Base-by-base conservation (phyloP, 2,329 filamentous ascomycete genomes). In the Aspergillus sp. region DNA sequence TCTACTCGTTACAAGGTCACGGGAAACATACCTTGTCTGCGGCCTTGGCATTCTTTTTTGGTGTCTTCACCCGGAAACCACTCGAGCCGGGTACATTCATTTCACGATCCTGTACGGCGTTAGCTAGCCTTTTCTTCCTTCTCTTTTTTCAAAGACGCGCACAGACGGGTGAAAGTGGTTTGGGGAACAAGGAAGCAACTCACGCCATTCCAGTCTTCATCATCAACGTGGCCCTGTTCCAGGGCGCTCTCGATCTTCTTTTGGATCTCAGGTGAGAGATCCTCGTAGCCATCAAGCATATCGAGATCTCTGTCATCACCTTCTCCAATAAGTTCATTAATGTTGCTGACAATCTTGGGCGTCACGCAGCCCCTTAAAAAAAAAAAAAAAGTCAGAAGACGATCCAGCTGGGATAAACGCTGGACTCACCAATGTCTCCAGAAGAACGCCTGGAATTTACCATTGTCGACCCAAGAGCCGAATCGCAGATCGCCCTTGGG, bases 131-230 rank as follows among this genome's bases (percentile, higher is more conserved):
- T 20, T 15, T 11, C n/a, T 34, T n/a, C 11, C 26, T 30, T 30
- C 2, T 30, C 3, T 2, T 30, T 30, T 30, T 30, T 30, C 3
- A 30, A 30, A 30, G 26, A 30, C 17, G 11, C 12, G 15, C n/a
- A 9, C 17, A 6, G 38, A 22, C 3, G 8, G 18, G 13, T 22
- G 15, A 18, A 22, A 34, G 49, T 9, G 39, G 12, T 24, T n/a
- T 22, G 12, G 26, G 41, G 20, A 15, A 43, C 51, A 56, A n/a
- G 30, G 45, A 30, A 53, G 26, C n/a, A 50, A 65, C 89, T 77
- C 82, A 96, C 92, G 12, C 91, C 91, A 34, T 89, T 93, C 86
- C 91, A 97, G 66, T 97, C 93, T 51, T 90, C 88, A 42, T 91
- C 82, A 64, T 89, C 88, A 66, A 98, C 88, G 66, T 95, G 90